Conservation (phyloP, 371 early-diverging fungal species). For the Saksenaea vasiformis region DNA sequence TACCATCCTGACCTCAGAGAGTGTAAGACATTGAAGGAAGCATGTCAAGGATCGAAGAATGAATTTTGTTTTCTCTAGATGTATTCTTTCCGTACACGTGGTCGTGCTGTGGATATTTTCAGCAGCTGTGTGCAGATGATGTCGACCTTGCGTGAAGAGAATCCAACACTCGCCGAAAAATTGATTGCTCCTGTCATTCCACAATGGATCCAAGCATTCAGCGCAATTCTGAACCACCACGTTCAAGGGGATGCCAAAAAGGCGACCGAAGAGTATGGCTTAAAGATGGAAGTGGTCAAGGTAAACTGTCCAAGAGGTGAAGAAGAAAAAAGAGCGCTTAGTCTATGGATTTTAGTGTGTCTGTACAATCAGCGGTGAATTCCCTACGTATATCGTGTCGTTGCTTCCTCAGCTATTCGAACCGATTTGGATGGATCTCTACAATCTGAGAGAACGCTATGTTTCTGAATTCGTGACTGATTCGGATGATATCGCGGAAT, state of each 20-base stretch:
- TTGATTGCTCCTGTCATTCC: constrained; percentile 77
- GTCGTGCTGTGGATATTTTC: constrained; percentile 80
- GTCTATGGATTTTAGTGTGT: constrained; percentile 47
- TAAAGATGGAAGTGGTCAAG: constrained; percentile 75
- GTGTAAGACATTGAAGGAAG: constrained; percentile 25
- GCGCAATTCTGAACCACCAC: constrained; percentile 61
- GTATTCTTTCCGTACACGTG: constrained; percentile 72
- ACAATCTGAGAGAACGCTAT: constrained; percentile 56
- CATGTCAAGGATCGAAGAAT: neutral
- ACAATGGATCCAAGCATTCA: constrained; percentile 78
- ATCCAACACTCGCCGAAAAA: constrained; percentile 66
- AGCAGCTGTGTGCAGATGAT: constrained; percentile 83
- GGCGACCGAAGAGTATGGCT: constrained; percentile 61
- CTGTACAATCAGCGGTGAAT: constrained; percentile 59
- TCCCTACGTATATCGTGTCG: constrained; percentile 59
- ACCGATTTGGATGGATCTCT: constrained; percentile 70
- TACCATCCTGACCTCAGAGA: constrained; percentile 65
- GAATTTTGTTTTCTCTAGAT: constrained; percentile 22
- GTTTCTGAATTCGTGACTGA: constrained; percentile 60
- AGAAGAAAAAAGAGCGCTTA: neutral
- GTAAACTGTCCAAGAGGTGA: constrained; percentile 25
- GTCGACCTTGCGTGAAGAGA: constrained; percentile 74
- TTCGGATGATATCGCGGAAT: constrained; percentile 51
- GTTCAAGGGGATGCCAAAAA: constrained; percentile 49
- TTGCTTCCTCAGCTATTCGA: constrained; percentile 56